Conservation (phyloP, 495 filamentous ascomycete species). For the Lentithecium fluviatile region DNA sequence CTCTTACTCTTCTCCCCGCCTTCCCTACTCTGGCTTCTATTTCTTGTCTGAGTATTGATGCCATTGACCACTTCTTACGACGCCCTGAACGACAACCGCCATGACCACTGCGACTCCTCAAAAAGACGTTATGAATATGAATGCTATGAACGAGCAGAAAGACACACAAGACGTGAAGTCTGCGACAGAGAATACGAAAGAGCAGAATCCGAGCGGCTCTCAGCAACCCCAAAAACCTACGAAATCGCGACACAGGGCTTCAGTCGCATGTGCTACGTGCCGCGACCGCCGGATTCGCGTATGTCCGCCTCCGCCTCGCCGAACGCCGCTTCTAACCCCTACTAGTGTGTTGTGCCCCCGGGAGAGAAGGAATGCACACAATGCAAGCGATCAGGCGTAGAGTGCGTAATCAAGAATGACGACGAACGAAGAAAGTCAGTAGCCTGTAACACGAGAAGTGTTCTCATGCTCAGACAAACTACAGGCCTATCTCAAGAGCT, state of each 20-base stretch:
- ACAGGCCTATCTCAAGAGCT: conserved; percentile 55
- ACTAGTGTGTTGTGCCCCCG: conserved; percentile 52
- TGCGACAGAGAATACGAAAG: conserved; percentile 2
- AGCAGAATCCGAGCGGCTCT: too few species aligned
- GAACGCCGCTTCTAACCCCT: conserved; percentile 1
- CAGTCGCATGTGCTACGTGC: conserved; percentile 45
- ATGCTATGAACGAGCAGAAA: conserved; percentile 8
- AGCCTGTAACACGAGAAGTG: conserved; percentile 9
- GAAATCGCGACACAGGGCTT: conserved; percentile 38
- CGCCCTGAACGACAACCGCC: not conserved
- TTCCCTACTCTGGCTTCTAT: conserved; percentile 13
- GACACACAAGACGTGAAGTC: conserved; percentile 13
- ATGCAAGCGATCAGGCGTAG: conserved; percentile 51
- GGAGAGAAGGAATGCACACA: conserved; percentile 54
- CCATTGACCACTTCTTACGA: not conserved
- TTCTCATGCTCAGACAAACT: not conserved
- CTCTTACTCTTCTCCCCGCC: not conserved
- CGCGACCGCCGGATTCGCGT: conserved; percentile 53
- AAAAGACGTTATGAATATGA: not conserved
- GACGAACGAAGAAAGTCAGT: conserved; percentile 55
- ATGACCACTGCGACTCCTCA: not conserved
- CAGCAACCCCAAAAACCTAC: conserved; percentile 25
- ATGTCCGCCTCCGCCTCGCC: conserved; percentile 12
- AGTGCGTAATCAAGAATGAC: conserved; percentile 58
- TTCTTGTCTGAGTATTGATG: not conserved